These are phyloP conservation scores for Trebouxia gelatinosa DNA, from an alignment of 163 green algal genomes.

Conservation along the genomic window DNA sequence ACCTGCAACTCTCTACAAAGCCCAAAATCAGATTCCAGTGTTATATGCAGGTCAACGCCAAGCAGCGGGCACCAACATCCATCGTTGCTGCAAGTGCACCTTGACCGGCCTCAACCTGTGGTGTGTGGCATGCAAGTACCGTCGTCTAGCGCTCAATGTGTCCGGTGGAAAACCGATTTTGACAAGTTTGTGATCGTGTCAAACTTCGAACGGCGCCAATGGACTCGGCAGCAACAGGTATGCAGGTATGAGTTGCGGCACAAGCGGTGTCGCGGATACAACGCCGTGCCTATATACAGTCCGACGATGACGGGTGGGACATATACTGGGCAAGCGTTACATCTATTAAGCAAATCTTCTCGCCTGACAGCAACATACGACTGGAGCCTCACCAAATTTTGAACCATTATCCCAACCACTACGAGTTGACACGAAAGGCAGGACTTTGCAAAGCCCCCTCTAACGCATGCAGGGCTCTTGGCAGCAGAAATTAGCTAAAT, in stretches of 20 bases:
- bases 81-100: no score
- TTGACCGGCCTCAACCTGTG: no score
- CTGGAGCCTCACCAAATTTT: constrained; percentile 70
- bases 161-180: constrained; percentile 59
- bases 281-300: background rate
- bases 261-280: no score
- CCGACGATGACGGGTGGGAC: constrained; percentile 55
- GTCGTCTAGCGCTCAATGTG: no score
- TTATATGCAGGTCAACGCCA: no score
- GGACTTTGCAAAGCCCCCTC: no score
- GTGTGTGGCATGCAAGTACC: no score
- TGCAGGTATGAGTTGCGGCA: background rate
- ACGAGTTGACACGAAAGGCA: constrained; percentile 75
- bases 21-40: no score
- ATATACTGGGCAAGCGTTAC: constrained; percentile 71
- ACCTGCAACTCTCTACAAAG: no score
- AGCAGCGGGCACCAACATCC: no score
- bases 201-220: constrained; percentile 63
- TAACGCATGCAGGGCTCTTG: no score
- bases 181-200: constrained; percentile 60
- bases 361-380: constrained; percentile 45
- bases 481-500: no score
- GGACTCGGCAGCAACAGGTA: constrained; percentile 24
- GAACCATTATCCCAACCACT: constrained; percentile 86
- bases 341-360: constrained; percentile 60